phyloP scores from a whole-genome alignment of 129 eudicot genomes.

The Artemisia tridentata region DNA sequence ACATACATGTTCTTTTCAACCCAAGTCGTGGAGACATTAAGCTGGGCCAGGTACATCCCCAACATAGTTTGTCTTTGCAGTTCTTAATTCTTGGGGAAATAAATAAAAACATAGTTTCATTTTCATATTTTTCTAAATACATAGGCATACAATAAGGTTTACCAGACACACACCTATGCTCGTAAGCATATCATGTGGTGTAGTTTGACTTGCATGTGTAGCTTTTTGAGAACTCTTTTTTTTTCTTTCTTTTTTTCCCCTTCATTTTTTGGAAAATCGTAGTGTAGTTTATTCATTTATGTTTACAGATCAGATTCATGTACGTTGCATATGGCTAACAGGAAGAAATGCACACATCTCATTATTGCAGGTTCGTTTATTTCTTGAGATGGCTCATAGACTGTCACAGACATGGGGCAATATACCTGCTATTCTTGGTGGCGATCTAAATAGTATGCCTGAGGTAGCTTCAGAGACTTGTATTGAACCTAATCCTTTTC shows the following conservation, averaged over 20 bases:
- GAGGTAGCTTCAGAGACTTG: conserved; percentile 38
- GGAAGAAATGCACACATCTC: conserved; percentile 12
- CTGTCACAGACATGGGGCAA: conserved; percentile 72
- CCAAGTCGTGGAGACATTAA: conserved; percentile 92
- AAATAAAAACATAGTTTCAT: neutral
- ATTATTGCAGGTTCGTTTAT: conserved; percentile 57
- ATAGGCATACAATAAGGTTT: neutral
- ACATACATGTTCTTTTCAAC: conserved; percentile 78
- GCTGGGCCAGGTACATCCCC: conserved; percentile 67
- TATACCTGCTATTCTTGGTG: conserved; percentile 68
- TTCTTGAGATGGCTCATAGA: conserved; percentile 67
- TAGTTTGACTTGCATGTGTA: too few species aligned
- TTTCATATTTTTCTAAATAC: neutral
- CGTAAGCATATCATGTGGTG: too few species aligned
- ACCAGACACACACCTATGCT: too few species aligned
- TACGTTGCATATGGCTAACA: too few species aligned
- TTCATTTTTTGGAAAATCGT: too few species aligned
- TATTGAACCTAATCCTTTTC: neutral
- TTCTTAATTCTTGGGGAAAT: neutral
- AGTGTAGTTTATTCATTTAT: too few species aligned
- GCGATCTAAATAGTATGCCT: conserved; percentile 79
- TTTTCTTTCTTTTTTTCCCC: too few species aligned
- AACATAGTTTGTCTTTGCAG: conserved; percentile 7
- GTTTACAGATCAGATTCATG: too few species aligned
- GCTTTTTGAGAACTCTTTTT: too few species aligned